A percentile compares a stretch with the other conserved stretches of the same genome.
phyloP scores from a whole-genome alignment of 306 rosid genomes.

The Citrullus mucosospermus region DNA sequence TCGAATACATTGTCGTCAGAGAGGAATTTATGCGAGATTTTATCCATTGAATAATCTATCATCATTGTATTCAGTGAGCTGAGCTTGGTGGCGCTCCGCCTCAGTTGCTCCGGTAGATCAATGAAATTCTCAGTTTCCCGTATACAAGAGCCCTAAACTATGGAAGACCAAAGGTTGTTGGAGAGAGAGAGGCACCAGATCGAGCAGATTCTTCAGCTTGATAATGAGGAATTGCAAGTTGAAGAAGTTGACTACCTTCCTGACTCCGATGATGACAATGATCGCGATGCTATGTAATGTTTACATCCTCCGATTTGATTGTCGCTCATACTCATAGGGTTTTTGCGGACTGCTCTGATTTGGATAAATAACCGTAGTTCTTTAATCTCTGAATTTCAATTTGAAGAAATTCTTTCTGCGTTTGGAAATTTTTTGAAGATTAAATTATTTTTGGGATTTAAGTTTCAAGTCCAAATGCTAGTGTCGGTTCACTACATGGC shows the following conservation, averaged over 20 bases:
- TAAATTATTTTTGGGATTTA: background rate
- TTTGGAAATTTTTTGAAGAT: background rate
- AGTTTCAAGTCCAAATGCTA: background rate
- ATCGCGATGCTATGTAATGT: slow-evolving; percentile 31
- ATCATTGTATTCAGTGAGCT: background rate
- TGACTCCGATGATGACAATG: slow-evolving; percentile 31
- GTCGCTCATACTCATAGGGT: background rate
- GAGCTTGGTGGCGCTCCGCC: background rate
- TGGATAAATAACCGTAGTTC: background rate
- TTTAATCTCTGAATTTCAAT: background rate
- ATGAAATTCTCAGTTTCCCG: background rate
- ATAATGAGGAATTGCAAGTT: slow-evolving; percentile 63
- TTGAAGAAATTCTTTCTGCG: background rate
- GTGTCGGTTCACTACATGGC: background rate
- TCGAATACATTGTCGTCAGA: background rate
- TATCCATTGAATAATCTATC: background rate
- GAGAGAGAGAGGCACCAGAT: slow-evolving; percentile 78
- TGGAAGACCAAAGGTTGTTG: slow-evolving; percentile 44
- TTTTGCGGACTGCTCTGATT: background rate
- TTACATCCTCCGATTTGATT: background rate
- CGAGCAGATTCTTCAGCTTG: slow-evolving; percentile 79
- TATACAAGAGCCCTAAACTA: slow-evolving; percentile 16
- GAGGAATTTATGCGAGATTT: background rate
- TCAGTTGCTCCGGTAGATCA: background rate
- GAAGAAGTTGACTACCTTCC: slow-evolving; percentile 61